These are phyloP conservation scores for Tricholoma matsutake DNA, from an alignment of 768 basidiomycete species.

Conservation along the genomic window DNA sequence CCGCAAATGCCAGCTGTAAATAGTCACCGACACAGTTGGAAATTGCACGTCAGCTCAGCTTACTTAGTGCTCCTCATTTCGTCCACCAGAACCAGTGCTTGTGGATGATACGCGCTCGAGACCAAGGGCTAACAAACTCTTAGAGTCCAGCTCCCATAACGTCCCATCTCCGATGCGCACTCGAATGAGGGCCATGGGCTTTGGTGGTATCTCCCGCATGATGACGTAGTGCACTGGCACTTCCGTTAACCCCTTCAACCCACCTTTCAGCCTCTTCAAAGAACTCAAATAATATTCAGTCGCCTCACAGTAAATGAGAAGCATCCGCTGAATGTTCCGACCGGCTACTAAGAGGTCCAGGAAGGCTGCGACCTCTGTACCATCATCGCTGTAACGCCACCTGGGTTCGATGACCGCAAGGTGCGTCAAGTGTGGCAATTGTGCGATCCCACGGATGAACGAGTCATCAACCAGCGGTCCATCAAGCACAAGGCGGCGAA, in stretches of 20 bases:
- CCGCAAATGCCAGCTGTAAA: no score
- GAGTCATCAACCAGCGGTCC: conserved; percentile 11
- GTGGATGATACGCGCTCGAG: no score
- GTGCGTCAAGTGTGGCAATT: conserved; percentile 8
- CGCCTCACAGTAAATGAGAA: conserved; percentile 13
- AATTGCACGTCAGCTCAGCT: no score
- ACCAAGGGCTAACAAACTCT: neutral
- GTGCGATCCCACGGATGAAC: conserved; percentile 7
- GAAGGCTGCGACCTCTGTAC: conserved; percentile 14
- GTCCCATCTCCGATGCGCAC: conserved; percentile 9
- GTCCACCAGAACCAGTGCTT: no score
- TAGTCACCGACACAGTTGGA: no score
- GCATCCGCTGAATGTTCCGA: conserved; percentile 5
- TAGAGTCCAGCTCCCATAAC: conserved; percentile 6
- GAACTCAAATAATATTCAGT: conserved; percentile 6
- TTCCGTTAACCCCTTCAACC: neutral
- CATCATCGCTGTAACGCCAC: conserved; percentile 15
- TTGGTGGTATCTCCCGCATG: conserved; percentile 3
- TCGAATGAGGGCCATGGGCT: conserved; percentile 8
- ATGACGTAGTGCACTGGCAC: conserved; percentile 7
- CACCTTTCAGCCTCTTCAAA: conserved; percentile 9
- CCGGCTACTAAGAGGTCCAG: conserved; percentile 6
- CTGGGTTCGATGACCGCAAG: conserved; percentile 12
- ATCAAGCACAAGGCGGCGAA: conserved; percentile 14
- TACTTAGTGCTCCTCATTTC: no score